A percentile compares a stretch with the other conserved stretches of the same genome.
Conservation (phyloP, 129 eudicot genomes). For the Saposhnikovia divaricata region DNA sequence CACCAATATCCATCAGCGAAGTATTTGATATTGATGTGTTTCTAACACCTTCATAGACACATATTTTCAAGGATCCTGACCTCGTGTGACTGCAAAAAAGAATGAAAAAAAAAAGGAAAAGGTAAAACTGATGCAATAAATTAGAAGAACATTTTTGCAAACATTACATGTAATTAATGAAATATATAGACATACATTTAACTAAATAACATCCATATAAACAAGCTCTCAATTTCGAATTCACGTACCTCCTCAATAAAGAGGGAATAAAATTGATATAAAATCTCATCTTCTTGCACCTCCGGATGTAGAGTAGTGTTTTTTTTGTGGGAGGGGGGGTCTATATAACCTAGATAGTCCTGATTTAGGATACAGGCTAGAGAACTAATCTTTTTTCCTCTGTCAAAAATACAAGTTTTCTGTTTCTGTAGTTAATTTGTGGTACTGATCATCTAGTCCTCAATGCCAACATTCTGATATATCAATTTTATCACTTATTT, state of each 20-base stretch:
- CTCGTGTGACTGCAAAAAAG: constrained; percentile 67
- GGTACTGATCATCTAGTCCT: background rate
- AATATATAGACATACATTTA: background rate
- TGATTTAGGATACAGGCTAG: background rate
- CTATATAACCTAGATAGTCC: background rate
- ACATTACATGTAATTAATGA: background rate
- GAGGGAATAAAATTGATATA: background rate
- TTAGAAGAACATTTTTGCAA: background rate
- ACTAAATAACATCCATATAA: background rate
- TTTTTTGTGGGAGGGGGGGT: background rate
- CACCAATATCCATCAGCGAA: constrained; percentile 37
- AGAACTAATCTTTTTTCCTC: background rate
- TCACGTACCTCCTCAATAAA: background rate
- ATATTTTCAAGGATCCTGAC: constrained; percentile 68
- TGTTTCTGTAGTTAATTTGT: background rate
- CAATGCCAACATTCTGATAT: background rate
- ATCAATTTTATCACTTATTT: background rate
- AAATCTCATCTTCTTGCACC: background rate
- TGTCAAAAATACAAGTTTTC: background rate
- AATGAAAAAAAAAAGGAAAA: background rate
- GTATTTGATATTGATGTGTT: constrained; percentile 33
- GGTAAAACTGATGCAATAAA: background rate
- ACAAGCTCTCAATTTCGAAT: background rate
- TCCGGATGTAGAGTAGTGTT: background rate
- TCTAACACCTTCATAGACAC: constrained; percentile 82